A percentile compares a stretch with the other conserved stretches of the same genome.
Conservation (phyloP, 441 rosid species). For the Kokia cookei region DNA sequence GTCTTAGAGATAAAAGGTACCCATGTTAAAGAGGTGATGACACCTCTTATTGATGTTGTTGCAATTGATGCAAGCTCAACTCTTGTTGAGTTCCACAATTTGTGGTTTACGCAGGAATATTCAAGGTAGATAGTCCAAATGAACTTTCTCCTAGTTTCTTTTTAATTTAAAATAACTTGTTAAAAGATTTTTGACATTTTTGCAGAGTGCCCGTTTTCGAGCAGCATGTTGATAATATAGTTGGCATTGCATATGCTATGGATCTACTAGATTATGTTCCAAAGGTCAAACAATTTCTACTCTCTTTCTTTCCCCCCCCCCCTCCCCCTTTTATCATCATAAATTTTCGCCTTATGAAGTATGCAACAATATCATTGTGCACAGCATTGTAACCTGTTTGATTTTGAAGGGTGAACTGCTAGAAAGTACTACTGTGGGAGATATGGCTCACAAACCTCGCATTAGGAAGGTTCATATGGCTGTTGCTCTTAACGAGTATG, state of each 20-base stretch:
- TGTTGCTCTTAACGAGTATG: conserved; percentile 94
- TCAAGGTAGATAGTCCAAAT: conserved; percentile 53
- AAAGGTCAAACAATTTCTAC: conserved; percentile 53
- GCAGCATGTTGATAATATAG: conserved; percentile 95
- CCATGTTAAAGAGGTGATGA: conserved; percentile 97
- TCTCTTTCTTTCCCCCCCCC: neutral
- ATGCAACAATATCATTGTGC: conserved; percentile 30
- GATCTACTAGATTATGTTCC: conserved; percentile 89
- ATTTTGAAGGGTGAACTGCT: conserved; percentile 93
- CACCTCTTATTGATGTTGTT: conserved; percentile 97
- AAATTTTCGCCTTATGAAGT: conserved; percentile 15
- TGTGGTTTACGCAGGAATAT: conserved; percentile 97
- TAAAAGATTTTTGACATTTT: conserved; percentile 18
- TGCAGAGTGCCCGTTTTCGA: conserved; percentile 96
- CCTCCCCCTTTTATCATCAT: conserved; percentile 1
- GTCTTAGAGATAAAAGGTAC: conserved; percentile 97
- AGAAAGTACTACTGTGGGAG: conserved; percentile 75
- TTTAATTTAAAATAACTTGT: conserved; percentile 10
- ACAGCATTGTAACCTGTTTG: conserved; percentile 44
- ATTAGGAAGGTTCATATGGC: conserved; percentile 99
- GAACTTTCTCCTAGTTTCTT: neutral
- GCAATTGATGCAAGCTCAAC: conserved; percentile 85
- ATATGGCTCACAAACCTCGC: conserved; percentile 98
- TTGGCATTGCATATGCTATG: conserved; percentile 98
- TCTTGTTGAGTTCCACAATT: conserved; percentile 76